Conservation (phyloP, 208 protist species). For the Tritrichomonas musculus region DNA sequence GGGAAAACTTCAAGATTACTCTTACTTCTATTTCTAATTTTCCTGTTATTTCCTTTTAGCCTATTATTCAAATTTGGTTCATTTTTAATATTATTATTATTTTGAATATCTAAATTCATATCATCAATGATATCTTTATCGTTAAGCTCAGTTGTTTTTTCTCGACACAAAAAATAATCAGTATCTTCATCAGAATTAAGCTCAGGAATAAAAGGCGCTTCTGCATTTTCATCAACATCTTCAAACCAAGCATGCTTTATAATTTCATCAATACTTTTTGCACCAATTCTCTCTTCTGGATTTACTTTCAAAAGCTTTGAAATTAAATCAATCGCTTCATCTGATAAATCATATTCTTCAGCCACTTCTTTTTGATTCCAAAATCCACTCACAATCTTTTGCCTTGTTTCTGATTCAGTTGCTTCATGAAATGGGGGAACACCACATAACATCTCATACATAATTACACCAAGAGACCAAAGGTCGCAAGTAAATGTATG, state of each 20-base stretch:
- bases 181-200: not conserved
- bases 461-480: not conserved
- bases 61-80: no score
- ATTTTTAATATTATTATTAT: no score
- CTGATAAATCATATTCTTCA: no score
- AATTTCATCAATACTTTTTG: conserved; percentile 31
- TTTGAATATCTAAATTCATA: no score
- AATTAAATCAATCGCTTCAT: conserved; percentile 20
- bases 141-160: not conserved
- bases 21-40: no score
- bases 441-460: not conserved
- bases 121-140: not conserved
- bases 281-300: conserved; percentile 33
- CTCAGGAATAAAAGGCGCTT: not conserved
- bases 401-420: not conserved
- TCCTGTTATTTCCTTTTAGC: no score
- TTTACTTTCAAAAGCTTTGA: conserved; percentile 22
- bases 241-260: conserved; percentile 32
- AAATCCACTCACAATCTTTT: not conserved
- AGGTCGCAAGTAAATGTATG: not conserved
- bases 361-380: not conserved
- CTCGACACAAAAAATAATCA: not conserved
- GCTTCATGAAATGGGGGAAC: not conserved
- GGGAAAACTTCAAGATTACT: no score
- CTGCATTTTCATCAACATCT: not conserved